These are phyloP conservation scores for Dendrostoma leiphaemia DNA, from an alignment of 2,329 filamentous ascomycete genomes.

Conservation along the genomic window DNA sequence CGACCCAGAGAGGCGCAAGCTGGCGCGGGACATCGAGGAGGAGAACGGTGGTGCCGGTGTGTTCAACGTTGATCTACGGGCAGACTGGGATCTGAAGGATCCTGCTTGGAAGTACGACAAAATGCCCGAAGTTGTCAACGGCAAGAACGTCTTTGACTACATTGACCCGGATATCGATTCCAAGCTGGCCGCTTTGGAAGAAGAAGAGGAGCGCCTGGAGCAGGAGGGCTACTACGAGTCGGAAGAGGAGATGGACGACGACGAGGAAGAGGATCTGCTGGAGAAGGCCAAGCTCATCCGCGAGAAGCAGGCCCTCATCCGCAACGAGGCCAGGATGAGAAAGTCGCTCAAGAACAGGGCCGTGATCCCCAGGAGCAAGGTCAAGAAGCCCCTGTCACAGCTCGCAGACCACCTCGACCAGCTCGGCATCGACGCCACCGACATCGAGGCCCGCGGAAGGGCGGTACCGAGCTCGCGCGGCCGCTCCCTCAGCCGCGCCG, in stretches of 20 bases:
- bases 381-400: conserved; percentile 79
- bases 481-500: conserved; percentile 63
- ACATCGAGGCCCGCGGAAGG: conserved; percentile 71
- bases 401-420: conserved; percentile 84
- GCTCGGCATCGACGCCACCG: conserved; percentile 80
- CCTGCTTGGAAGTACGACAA: conserved; percentile 95
- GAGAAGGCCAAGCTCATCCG: conserved; percentile 94
- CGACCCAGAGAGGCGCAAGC: conserved; percentile 77
- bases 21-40: conserved; percentile 85
- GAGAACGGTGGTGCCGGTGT: conserved; percentile 95
- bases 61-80: conserved; percentile 88
- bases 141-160: conserved; percentile 97
- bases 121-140: conserved; percentile 90
- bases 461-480: conserved; percentile 63
- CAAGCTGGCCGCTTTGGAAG: conserved; percentile 88
- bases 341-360: conserved; percentile 97
- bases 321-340: conserved; percentile 92
- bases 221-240: conserved; percentile 92
- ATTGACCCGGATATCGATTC: conserved; percentile 95
- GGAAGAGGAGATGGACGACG: conserved; percentile 78
- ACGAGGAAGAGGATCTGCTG: conserved; percentile 80
- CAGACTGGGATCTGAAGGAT: conserved; percentile 84
- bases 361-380: conserved; percentile 79
- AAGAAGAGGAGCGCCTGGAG: conserved; percentile 91
- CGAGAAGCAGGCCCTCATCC: conserved; percentile 88